These are phyloP conservation scores for Xylaria polymorpha DNA, from an alignment of 2,329 filamentous ascomycete species.

Conservation along the genomic window DNA sequence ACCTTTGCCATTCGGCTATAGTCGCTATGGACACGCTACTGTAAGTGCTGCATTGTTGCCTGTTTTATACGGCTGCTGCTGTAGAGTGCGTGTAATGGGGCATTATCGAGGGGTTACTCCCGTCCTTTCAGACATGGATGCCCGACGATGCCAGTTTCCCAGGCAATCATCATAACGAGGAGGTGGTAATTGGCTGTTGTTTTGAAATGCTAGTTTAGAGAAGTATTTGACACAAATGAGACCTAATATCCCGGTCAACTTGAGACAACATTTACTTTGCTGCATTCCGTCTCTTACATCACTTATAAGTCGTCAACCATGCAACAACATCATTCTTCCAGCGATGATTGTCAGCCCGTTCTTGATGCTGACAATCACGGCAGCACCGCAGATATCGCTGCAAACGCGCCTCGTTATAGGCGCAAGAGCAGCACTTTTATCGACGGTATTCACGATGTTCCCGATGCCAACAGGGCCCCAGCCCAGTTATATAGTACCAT, in stretches of 20 bases:
- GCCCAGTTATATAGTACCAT: conserved; percentile 98
- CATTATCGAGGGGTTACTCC: conserved; percentile 19
- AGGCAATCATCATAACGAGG: background rate
- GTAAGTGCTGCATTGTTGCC: conserved; percentile 57
- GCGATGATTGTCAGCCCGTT: conserved; percentile 36
- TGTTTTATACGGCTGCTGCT: conserved; percentile 30
- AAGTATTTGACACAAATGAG: background rate
- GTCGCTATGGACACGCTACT: conserved; percentile 69
- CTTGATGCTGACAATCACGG: conserved; percentile 50
- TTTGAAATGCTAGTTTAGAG: conserved; percentile 1
- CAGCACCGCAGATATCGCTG: conserved; percentile 91
- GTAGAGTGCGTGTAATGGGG: conserved; percentile 23
- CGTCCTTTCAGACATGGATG: background rate
- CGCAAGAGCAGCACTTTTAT: conserved; percentile 96
- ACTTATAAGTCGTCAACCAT: conserved; percentile 25
- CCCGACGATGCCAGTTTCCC: background rate
- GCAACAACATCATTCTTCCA: conserved; percentile 40
- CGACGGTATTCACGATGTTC: conserved; percentile 94
- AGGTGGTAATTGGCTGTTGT: conserved; percentile 12
- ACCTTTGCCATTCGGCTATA: background rate
- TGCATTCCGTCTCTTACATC: background rate
- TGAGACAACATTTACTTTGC: background rate
- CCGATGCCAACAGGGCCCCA: conserved; percentile 83
- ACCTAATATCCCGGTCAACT: conserved; percentile 4
- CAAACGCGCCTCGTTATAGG: conserved; percentile 88